phyloP scores from a whole-genome alignment of 2,329 filamentous ascomycete genomes.

The Zymoseptoria ardabiliae region DNA sequence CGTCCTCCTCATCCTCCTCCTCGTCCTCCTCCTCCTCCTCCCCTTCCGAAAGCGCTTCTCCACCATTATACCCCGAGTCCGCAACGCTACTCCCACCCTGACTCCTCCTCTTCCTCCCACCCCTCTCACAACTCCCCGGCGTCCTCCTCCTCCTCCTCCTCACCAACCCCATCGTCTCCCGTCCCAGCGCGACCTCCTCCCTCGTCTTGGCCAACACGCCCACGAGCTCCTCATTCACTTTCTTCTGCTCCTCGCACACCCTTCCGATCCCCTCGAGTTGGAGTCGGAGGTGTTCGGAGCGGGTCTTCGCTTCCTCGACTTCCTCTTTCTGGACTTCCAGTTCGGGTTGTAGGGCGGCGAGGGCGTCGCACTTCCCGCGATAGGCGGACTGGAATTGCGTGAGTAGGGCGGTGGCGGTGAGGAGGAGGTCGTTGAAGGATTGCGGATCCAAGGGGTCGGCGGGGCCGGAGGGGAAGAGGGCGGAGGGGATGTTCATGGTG shows the following conservation, averaged over 20 bases:
- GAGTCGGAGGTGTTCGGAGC: constrained; percentile 50
- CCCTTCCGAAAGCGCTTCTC: no score
- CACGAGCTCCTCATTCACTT: constrained; percentile 46
- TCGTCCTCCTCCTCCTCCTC: no score
- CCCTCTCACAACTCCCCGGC: not conserved
- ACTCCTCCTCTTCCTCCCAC: not conserved
- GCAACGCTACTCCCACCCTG: not conserved
- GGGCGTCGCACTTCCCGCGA: constrained; percentile 42
- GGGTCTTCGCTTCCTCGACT: constrained; percentile 52
- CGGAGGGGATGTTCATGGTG: constrained; percentile 46
- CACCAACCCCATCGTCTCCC: constrained; percentile 36
- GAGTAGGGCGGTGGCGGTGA: constrained; percentile 50
- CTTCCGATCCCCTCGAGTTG: constrained; percentile 55
- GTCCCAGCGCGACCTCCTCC: constrained; percentile 35
- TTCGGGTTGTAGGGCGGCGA: constrained; percentile 47
- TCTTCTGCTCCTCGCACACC: constrained; percentile 49
- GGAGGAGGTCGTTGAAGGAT: constrained; percentile 50
- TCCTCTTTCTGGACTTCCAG: constrained; percentile 54
- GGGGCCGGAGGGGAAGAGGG: constrained; percentile 48
- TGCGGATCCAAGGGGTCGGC: constrained; percentile 44
- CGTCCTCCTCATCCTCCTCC: not conserved
- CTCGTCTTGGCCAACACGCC: not conserved
- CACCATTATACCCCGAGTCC: not conserved
- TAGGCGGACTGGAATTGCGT: constrained; percentile 51
- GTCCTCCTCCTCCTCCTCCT: not conserved